Percentiles rank a stretch among this genome's conserved stretches.
Conservation (phyloP, 768 basidiomycete genomes). For the Boletus tomentosulus region DNA sequence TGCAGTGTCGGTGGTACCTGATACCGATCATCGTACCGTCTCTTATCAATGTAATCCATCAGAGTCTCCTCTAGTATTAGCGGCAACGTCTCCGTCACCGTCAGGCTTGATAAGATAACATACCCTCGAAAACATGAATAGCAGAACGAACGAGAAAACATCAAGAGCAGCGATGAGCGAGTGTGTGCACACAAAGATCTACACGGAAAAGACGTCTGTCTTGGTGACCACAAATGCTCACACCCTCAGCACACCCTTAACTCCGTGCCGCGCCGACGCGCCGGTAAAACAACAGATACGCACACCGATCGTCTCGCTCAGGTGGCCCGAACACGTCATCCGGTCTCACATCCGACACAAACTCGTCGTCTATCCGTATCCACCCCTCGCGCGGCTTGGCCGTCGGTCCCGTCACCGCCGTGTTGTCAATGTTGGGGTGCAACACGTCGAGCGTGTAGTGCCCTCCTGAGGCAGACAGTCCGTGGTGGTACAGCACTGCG, state of each 20-base stretch:
- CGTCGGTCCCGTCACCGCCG: constrained; percentile 8
- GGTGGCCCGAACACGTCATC: constrained; percentile 66
- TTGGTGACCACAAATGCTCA: not conserved
- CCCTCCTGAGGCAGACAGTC: constrained; percentile 82
- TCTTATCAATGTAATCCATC: no score
- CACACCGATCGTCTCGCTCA: constrained; percentile 62
- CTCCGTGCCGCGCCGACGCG: constrained; percentile 34
- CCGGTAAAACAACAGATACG: constrained; percentile 86
- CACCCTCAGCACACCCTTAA: not conserved
- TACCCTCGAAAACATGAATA: not conserved
- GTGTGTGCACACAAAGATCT: not conserved
- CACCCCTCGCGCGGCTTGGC: constrained; percentile 58
- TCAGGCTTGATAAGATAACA: not conserved
- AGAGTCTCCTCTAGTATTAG: no score
- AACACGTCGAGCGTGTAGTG: constrained; percentile 94
- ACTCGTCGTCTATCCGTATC: constrained; percentile 93
- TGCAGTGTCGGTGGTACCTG: no score
- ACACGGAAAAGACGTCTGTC: not conserved
- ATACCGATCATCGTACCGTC: not conserved
- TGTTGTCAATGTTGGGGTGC: constrained; percentile 60
- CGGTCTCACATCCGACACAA: constrained; percentile 64
- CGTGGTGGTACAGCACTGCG: constrained; percentile 89
- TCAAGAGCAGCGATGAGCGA: not conserved
- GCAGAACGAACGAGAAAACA: not conserved
- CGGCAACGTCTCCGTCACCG: no score